Base-by-base conservation (phyloP, 495 filamentous ascomycete species). In the Daldinia decipiens region DNA sequence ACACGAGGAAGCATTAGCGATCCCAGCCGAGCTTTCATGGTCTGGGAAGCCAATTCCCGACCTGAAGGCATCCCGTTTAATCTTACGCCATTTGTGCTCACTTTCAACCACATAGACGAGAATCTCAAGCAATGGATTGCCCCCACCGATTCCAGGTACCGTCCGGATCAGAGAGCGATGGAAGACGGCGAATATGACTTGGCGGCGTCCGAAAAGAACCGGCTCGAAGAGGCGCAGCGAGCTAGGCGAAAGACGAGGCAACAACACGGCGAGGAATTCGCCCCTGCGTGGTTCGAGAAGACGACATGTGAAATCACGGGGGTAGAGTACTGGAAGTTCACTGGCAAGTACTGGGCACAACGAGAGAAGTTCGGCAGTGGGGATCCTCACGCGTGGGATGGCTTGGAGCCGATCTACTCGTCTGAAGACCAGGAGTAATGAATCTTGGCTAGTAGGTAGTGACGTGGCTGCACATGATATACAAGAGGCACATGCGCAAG, bases 121-220 rank as follows among this genome's bases (percentile, higher is more conserved):
- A 84, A 84, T 8, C 85, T 99, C 51, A 82, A 80, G 38, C 85
- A 89, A 5, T 86, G 89, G 79, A 81, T 99, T 8, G 91, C 95
- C 38, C 96, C 96, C 5, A 99, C 95, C 0, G 95, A 99, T 77
- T 95, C 95, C 7, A 85, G 95, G 13, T 82, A 96, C 39, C 85
- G 95, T 17, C 96, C 95, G 0, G 95, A 99, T 77, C 95, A 99
- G 81, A 86, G 96, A n/a, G 95, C 95, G 0, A 99, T 99, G 95
- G 95, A 99, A 78, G 94, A 97, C 59, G 95, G 96, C 8, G 88
- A 93, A 77, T 99, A 99, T 73, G 93, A 97, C 72, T 81, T 96
- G 52, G 95, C 95, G 9, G 96, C 95, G 0, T 85, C 84, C 21
- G 95, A 99, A 84, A 99, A 99, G 86, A 95, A 96, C 74, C 86